Evolutionary conservation across 352 stramenopile species (phyloP).

Genomic region (Globisporangium mamillatum): DNA sequence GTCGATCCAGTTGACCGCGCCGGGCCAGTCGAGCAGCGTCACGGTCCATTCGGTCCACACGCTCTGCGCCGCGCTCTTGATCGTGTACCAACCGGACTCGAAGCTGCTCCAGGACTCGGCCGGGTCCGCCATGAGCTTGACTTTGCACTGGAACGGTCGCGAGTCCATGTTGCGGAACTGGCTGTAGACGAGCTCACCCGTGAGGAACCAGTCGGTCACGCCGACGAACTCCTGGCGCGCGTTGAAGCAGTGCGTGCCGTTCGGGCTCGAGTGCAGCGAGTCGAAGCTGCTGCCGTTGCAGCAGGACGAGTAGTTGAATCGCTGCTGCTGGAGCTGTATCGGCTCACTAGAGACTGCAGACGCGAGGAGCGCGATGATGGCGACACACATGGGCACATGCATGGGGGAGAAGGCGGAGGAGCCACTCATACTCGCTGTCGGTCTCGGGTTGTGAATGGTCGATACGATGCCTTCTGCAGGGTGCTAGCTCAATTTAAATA

Average conservation of each 20-base stretch:
- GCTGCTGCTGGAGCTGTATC: not conserved
- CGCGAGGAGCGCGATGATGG: not conserved
- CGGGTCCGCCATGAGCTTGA: slow-evolving; percentile 2
- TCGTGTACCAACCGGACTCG: not conserved
- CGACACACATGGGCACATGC: not conserved
- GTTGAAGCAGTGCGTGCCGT: slow-evolving; percentile 1
- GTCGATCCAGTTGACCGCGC: not conserved
- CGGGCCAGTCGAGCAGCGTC: not conserved
- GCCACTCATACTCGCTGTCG: not conserved
- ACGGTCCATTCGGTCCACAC: not conserved
- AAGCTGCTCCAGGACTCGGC: not conserved
- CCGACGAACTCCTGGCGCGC: slow-evolving; percentile 1
- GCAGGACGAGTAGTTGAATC: not conserved
- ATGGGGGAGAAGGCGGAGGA: not conserved
- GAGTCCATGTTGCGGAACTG: slow-evolving; percentile 3
- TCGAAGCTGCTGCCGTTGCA: slow-evolving; percentile 5
- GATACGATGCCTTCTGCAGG: too few relatives aligned
- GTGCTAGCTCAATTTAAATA: too few relatives aligned
- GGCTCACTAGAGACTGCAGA: not conserved
- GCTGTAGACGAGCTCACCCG: not conserved
- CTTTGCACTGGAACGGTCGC: not conserved
- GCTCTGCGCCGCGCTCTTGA: not conserved
- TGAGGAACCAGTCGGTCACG: not conserved
- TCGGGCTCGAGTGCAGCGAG: not conserved
- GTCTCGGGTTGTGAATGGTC: not conserved